Conservation (phyloP, 2,329 filamentous ascomycete genomes). For the Aureobasidium sp. region DNA sequence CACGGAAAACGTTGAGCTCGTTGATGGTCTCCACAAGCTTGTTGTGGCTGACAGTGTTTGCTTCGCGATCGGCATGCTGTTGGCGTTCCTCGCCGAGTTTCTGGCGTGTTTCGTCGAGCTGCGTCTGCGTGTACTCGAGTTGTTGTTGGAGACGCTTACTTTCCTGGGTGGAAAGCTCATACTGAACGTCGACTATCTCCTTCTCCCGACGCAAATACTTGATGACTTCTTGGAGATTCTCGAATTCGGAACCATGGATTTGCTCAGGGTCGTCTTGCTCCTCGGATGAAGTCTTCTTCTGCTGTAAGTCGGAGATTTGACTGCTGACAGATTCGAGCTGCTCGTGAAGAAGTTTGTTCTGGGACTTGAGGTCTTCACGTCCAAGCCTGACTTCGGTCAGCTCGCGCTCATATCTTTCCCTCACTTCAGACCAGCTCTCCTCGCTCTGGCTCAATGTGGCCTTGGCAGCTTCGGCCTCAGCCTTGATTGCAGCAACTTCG, state of each 20-base stretch:
- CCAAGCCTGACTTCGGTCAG: slow-evolving; percentile 69
- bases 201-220: slow-evolving; percentile 90
- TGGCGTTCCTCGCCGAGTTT: slow-evolving; percentile 87
- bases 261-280: slow-evolving; percentile 45
- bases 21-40: slow-evolving; percentile 92
- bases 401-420: slow-evolving; percentile 75
- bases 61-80: slow-evolving; percentile 64
- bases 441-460: slow-evolving; percentile 72
- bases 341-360: slow-evolving; percentile 84
- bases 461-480: slow-evolving; percentile 81
- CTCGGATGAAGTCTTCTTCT: slow-evolving; percentile 55
- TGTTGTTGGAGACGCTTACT: slow-evolving; percentile 84
- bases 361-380: slow-evolving; percentile 74
- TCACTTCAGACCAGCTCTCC: slow-evolving; percentile 78
- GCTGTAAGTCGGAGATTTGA: slow-evolving; percentile 76
- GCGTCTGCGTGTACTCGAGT: slow-evolving; percentile 74
- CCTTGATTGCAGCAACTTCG: slow-evolving; percentile 64
- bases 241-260: slow-evolving; percentile 41
- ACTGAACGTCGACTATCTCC: slow-evolving; percentile 95
- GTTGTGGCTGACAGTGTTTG: slow-evolving; percentile 71
- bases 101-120: slow-evolving; percentile 81
- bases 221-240: slow-evolving; percentile 77
- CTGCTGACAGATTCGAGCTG: slow-evolving; percentile 74
- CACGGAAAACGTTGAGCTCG: slow-evolving; percentile 90
- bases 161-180: slow-evolving; percentile 82